Evolutionary conservation across 1,139 yeast genomes (phyloP).

Genomic region (Geotrichum cucujoidarum): DNA sequence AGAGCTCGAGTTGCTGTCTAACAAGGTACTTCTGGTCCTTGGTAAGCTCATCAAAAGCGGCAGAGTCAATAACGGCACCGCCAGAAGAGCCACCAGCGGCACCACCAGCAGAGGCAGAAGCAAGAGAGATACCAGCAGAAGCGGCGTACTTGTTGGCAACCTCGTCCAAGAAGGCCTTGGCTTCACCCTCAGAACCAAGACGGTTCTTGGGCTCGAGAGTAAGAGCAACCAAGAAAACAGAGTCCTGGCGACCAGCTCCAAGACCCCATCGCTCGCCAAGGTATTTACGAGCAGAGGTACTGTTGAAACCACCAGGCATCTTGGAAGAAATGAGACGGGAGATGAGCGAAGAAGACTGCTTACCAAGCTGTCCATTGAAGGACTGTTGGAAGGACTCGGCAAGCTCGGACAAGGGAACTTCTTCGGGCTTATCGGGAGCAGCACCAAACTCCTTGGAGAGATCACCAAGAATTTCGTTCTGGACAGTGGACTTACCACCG

Average conservation of each 20-base stretch:
- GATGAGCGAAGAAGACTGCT: constrained; percentile 81
- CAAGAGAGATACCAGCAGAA: constrained; percentile 68
- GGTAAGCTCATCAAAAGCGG: constrained; percentile 90
- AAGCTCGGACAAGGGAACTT: constrained; percentile 89
- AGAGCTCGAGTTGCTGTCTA: constrained; percentile 89
- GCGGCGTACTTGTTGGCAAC: constrained; percentile 83
- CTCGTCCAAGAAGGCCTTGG: constrained; percentile 80
- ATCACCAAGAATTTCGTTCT: constrained; percentile 96
- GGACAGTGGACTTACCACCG: constrained; percentile 97
- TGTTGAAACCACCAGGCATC: constrained; percentile 99
- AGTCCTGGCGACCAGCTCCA: constrained; percentile 90
- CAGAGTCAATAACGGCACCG: constrained; percentile 89
- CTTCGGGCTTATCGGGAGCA: constrained; percentile 98
- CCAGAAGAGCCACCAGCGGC: constrained; percentile 56
- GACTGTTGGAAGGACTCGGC: constrained; percentile 93
- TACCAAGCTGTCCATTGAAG: constrained; percentile 83
- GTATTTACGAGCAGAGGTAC: constrained; percentile 85
- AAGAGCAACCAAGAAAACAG: constrained; percentile 74
- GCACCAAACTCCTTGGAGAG: constrained; percentile 96
- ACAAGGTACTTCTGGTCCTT: constrained; percentile 87
- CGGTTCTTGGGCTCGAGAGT: constrained; percentile 89
- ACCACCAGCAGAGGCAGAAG: constrained; percentile 56
- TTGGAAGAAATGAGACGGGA: constrained; percentile 91
- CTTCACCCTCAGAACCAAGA: constrained; percentile 80
- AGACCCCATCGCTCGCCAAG: constrained; percentile 82